Evolutionary conservation across 257 asterid species (phyloP).

Genomic region (Thymus mandschuricus): DNA sequence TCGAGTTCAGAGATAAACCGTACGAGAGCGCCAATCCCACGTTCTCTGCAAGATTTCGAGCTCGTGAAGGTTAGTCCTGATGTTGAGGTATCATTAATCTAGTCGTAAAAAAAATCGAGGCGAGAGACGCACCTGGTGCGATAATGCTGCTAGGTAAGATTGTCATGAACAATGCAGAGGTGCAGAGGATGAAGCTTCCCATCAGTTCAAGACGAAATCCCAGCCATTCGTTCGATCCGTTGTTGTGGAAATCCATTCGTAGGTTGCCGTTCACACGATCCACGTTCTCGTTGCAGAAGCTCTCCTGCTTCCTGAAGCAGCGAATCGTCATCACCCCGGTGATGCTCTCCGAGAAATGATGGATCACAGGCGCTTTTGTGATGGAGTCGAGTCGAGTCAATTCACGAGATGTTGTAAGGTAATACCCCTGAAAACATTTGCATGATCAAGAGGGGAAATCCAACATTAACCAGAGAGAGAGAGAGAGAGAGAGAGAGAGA

Average conservation of each 20-base stretch:
- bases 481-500: background rate
- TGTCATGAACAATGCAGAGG: constrained; percentile 79
- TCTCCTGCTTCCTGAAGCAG: constrained; percentile 76
- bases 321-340: constrained; percentile 94
- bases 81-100: background rate
- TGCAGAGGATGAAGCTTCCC: constrained; percentile 84
- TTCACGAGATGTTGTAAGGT: constrained; percentile 87
- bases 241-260: constrained; percentile 93
- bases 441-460: background rate
- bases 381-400: constrained; percentile 90
- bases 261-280: constrained; percentile 71
- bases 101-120: constrained; percentile 1
- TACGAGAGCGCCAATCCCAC: constrained; percentile 89
- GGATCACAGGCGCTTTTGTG: constrained; percentile 95
- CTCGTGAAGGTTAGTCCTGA: background rate
- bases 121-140: constrained; percentile 67
- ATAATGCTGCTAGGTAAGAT: constrained; percentile 89
- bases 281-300: constrained; percentile 71
- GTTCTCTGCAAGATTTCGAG: constrained; percentile 56
- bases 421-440: constrained; percentile 61
- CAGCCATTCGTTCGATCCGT: constrained; percentile 95
- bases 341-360: constrained; percentile 95
- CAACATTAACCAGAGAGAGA: background rate
- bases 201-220: constrained; percentile 87
- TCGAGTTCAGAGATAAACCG: constrained; percentile 78